Evolutionary conservation across 148 eudicot species (phyloP).

Genomic region (Diospyros lotus): DNA sequence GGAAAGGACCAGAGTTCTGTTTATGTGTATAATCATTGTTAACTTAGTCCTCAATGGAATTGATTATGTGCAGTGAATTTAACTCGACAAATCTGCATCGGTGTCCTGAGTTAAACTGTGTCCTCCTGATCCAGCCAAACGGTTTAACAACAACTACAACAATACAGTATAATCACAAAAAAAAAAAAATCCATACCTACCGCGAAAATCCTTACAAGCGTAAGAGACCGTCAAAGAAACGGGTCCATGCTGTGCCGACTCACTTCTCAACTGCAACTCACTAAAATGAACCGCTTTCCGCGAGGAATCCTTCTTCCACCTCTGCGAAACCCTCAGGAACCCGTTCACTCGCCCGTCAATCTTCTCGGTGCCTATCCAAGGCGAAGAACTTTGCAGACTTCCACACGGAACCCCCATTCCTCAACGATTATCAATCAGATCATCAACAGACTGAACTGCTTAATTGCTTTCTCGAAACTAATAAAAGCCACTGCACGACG

Average conservation of each 20-base stretch:
- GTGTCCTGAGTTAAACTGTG: too few relatives aligned
- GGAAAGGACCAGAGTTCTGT: not conserved
- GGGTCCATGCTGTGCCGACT: not conserved
- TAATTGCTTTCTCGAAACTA: too few relatives aligned
- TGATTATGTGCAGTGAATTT: too few relatives aligned
- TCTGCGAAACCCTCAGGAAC: not conserved
- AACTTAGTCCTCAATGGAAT: not conserved
- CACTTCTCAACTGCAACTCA: constrained; percentile 1
- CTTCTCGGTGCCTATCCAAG: not conserved
- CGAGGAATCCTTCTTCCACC: not conserved
- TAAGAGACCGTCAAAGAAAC: constrained; percentile 9
- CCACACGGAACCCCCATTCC: constrained; percentile 10
- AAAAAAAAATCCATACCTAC: not conserved
- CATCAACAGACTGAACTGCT: not conserved
- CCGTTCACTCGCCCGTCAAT: not conserved
- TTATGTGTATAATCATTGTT: not conserved
- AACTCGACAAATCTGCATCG: too few relatives aligned
- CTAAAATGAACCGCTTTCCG: not conserved
- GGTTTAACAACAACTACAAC: not conserved
- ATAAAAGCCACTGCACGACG: too few relatives aligned
- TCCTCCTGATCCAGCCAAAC: too few relatives aligned
- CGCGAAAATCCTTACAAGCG: constrained; percentile 7
- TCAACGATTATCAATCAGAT: not conserved
- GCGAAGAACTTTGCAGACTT: not conserved
- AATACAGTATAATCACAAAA: not conserved